Base-by-base conservation (phyloP, 2,329 filamentous ascomycete genomes). In the Ascochyta koolunga region DNA sequence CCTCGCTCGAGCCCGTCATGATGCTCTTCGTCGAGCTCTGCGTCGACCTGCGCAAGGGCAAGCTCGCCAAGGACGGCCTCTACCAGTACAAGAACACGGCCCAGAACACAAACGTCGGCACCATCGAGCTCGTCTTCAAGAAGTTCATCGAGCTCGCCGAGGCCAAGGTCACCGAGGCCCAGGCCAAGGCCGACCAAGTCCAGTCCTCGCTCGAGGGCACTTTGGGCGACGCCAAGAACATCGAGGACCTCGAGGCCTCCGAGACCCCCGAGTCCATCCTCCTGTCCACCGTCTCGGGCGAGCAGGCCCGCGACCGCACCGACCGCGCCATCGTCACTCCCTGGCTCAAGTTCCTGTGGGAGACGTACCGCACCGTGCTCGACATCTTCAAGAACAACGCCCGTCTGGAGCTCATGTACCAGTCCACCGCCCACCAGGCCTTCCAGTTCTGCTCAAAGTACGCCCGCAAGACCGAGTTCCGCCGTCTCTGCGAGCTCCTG, bases 41-140 rank as follows among this genome's bases (percentile, higher is more conserved):
- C 66, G 95, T 99, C 71, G 93, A 98, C 73, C 87, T 97, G 71
- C 92, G 95, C 81, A 99, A 98, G 81, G 95, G 95, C 69, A 99
- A 99, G 80, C 85, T 95, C 58, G 95, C 93, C 77, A 99, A 99
- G 84, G 95, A 99, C 81, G 95, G 95, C 58, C 85, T 99, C 42
- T 99, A 98, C 78, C 95, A 97, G 78, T 99, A 99, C 86, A 99
- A 99, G 85, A 99, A 99, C 78, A 98, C 97, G 66, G 93, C 93
- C 50, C 95, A 99, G 78, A 99, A 99, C 81, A 96, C 93, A 68
- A 98, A 98, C 75, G 92, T 99, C 65, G 92, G 87, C 68, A 99
- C 95, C 58, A 99, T 99, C 76, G 95, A 76, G 74, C 82, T 96
- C 67, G 95, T 99, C 64, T 86, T 99, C 70, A 96, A 96, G 80